These are phyloP conservation scores for Pythium volutum DNA, from an alignment of 352 stramenopile genomes.

Conservation along the genomic window DNA sequence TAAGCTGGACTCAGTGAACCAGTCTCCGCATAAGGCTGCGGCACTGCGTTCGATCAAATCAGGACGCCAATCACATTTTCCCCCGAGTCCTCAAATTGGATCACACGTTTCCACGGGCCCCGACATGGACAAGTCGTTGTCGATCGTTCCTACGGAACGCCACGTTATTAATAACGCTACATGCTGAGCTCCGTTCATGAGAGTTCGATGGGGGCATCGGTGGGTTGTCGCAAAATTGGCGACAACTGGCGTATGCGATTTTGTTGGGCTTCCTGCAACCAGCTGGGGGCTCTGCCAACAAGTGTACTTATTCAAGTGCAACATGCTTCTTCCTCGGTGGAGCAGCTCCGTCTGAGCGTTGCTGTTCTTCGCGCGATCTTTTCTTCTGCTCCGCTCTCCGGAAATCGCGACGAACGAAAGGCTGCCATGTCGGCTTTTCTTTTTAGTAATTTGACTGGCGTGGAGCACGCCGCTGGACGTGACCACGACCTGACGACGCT, in stretches of 20 bases:
- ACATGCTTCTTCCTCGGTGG: too few relatives aligned
- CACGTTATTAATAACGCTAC: too few relatives aligned
- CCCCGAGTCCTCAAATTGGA: too few relatives aligned
- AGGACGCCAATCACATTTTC: conserved; percentile 5
- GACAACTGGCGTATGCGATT: neutral
- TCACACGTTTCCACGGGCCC: too few relatives aligned
- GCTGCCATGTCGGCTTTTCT: neutral
- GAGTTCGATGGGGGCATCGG: too few relatives aligned
- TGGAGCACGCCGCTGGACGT: neutral
- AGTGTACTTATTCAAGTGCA: too few relatives aligned
- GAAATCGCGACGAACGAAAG: conserved; percentile 9
- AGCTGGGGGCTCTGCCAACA: neutral
- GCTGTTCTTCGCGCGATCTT: conserved; percentile 13
- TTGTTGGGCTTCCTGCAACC: conserved; percentile 1
- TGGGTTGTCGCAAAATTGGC: neutral
- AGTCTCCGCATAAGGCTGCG: too few relatives aligned
- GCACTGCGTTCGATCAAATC: too few relatives aligned
- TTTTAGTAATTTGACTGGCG: conserved; percentile 9
- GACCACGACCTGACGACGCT: conserved; percentile 12
- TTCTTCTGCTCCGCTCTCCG: neutral
- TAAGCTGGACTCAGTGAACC: neutral
- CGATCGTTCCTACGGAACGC: too few relatives aligned
- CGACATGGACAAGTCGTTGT: too few relatives aligned
- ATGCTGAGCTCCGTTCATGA: too few relatives aligned
- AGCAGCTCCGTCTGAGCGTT: neutral